Base-by-base conservation (phyloP, 1,284 basidiomycete species). In the Lentinus polychrous region DNA sequence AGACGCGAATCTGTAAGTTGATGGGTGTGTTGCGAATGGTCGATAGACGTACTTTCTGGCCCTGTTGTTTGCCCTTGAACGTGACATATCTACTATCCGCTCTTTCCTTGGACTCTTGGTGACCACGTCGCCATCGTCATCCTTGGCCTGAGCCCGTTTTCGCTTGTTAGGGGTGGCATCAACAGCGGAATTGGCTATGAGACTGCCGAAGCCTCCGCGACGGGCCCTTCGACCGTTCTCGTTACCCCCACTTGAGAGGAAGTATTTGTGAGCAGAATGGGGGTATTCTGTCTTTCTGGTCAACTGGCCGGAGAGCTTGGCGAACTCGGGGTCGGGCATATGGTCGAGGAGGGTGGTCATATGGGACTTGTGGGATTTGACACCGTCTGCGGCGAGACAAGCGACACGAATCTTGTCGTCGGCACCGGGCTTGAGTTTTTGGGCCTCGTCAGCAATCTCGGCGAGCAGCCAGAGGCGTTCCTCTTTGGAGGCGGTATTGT, bases 371-470 rank as follows among this genome's bases (percentile, higher is more conserved):
- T 94, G 89, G 3, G 73, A 70, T 54, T 82, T 80, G 62, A 95
- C 78, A 67, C 81, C 90, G 69, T 99, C 95, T 47, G 93, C 92
- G 8, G 94, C 94, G 57, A 89, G 89, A 56, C 88, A 92, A 8
- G 94, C 94, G 50, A 98, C 94, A 60, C 94, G 82, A 64, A 99
- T 98, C 76, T 99, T 99, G 81, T 99, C 95, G 66, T 99, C 96
- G 39, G 91, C 92, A 35, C 96, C 96, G 51, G 94, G 81, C 66
- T 94, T 94, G 71, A 97, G 91, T 43, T 89, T 79, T 36, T 79
- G 73, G 0, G 94, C 92, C 66, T 97, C 94, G 53, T 97, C 94
- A 8, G 94, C 92, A 59, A 97, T 93, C 64, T 96, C 91, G 52
- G 85, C 80, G 52, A 99, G 80, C 24, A 94, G 81, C 70, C 85